Percentiles rank a stretch among this genome's conserved stretches.
Evolutionary conservation across 371 early-diverging fungal genomes (phyloP).

Genomic region (Apophysomyces variabilis): DNA sequence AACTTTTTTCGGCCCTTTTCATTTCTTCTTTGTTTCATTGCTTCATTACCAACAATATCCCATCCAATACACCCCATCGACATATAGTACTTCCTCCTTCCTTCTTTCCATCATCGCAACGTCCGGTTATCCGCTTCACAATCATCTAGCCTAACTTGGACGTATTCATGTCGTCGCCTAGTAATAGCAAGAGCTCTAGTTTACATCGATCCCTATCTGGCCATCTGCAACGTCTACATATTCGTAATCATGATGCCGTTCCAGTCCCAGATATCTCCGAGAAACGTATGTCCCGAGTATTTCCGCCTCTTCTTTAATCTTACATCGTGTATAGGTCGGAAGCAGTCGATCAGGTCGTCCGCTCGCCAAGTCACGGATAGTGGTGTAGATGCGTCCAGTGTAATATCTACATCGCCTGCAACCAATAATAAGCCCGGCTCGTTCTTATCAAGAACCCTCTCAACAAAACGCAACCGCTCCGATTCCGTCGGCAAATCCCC

Average conservation of each 20-base stretch:
- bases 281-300: constrained; percentile 22
- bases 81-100: not conserved
- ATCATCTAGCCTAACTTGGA: constrained; percentile 18
- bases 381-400: constrained; percentile 13
- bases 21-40: not conserved
- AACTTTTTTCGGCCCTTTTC: constrained; percentile 8
- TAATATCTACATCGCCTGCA: constrained; percentile 17
- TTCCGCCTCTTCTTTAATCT: not conserved
- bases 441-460: constrained; percentile 39
- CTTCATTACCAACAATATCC: constrained; percentile 4
- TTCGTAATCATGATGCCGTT: constrained; percentile 35
- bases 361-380: constrained; percentile 7
- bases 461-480: constrained; percentile 38
- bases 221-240: constrained; percentile 48
- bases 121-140: constrained; percentile 5
- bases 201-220: constrained; percentile 48
- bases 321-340: constrained; percentile 12
- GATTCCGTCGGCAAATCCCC: constrained; percentile 29
- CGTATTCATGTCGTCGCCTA: constrained; percentile 39
- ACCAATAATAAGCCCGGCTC: constrained; percentile 19
- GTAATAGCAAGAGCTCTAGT: constrained; percentile 30
- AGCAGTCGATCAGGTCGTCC: constrained; percentile 12
- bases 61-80: constrained; percentile 4
- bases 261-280: constrained; percentile 39
- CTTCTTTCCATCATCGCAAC: constrained; percentile 2